A percentile compares a stretch with the other conserved stretches of the same genome.
Evolutionary conservation across 176 grass and related monocot species (phyloP).

Genomic region (Triticum aestivum): IWGSC_CS_RefSeq_v2.1 NC_057810.1:558452763-558453262

Average conservation of each 20-base stretch:
- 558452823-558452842: no score
- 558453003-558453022: neutral
- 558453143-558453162: neutral
- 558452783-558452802: no score
- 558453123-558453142: neutral
- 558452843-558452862: no score
- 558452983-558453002: neutral
- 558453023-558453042: neutral
- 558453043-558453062: neutral
- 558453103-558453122: neutral
- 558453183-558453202: neutral
- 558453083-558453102: neutral
- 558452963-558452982: neutral
- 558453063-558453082: neutral
- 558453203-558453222: neutral
- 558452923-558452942: no score
- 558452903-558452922: no score
- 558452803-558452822: no score
- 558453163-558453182: neutral
- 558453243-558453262: neutral
- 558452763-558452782: no score
- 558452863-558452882: no score
- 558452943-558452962: neutral
- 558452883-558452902: no score
- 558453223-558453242: neutral